Conservation (phyloP, 331 rosid species). For the Acacia concinna region DNA sequence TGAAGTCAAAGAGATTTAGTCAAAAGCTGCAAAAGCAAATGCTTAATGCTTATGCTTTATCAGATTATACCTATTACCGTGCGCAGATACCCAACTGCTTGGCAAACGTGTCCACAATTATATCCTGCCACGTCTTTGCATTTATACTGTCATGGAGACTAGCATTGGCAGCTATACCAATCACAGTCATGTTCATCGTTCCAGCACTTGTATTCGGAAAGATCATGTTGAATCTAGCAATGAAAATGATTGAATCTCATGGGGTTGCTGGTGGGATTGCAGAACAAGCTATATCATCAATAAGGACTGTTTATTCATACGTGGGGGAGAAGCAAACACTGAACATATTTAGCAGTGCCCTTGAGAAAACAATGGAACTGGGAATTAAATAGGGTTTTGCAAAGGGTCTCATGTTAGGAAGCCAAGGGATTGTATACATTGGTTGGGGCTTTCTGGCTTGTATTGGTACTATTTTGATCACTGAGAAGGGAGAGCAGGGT, state of each 20-base stretch:
- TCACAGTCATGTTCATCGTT: slow-evolving; percentile 77
- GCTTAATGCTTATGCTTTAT: slow-evolving; percentile 10
- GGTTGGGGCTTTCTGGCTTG: slow-evolving; percentile 98
- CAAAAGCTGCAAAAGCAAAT: neutral
- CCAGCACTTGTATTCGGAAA: slow-evolving; percentile 78
- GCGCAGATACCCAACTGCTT: slow-evolving; percentile 82
- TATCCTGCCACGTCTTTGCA: slow-evolving; percentile 90
- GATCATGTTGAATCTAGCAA: slow-evolving; percentile 65
- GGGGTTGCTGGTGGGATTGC: slow-evolving; percentile 88
- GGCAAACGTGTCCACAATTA: slow-evolving; percentile 79
- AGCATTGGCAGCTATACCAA: slow-evolving; percentile 78
- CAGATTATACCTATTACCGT: slow-evolving; percentile 7
- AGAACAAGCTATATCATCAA: slow-evolving; percentile 85
- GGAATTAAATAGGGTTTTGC: slow-evolving; percentile 75
- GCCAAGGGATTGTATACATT: slow-evolving; percentile 77
- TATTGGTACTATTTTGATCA: slow-evolving; percentile 79
- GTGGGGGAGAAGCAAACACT: slow-evolving; percentile 81
- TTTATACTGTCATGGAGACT: slow-evolving; percentile 79
- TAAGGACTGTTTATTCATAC: slow-evolving; percentile 80
- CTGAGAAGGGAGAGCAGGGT: slow-evolving; percentile 72
- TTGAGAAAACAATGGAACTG: slow-evolving; percentile 57
- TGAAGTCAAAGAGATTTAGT: neutral
- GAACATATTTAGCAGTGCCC: slow-evolving; percentile 66
- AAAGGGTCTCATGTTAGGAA: slow-evolving; percentile 87
- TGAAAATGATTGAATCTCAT: slow-evolving; percentile 86